Conservation (phyloP, 208 protist genomes). For the Leishmania guyanensis region DNA sequence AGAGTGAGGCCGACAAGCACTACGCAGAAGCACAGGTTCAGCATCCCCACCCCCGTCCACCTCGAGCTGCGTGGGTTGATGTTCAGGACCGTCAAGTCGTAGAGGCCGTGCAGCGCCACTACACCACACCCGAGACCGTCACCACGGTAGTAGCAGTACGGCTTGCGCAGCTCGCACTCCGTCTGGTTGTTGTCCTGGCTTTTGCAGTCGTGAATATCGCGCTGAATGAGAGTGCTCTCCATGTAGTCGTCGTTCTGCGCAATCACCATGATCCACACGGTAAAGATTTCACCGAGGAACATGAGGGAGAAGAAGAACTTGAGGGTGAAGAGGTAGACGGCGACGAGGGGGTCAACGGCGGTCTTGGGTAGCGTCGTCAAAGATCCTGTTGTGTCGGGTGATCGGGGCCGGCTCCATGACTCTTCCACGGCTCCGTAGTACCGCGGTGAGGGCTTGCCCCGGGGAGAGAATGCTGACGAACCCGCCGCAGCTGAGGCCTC, state of each 20-base stretch:
- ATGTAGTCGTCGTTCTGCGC: slow-evolving; percentile 49
- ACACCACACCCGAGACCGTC: slow-evolving; percentile 48
- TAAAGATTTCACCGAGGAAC: slow-evolving; percentile 60
- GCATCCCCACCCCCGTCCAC: slow-evolving; percentile 57
- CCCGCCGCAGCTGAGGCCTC: neutral
- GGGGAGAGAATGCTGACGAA: slow-evolving; percentile 5
- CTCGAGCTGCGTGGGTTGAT: slow-evolving; percentile 59
- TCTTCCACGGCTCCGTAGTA: slow-evolving; percentile 31
- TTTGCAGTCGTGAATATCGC: slow-evolving; percentile 59
- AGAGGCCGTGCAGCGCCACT: slow-evolving; percentile 68
- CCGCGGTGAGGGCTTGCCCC: slow-evolving; percentile 5
- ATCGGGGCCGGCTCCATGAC: neutral
- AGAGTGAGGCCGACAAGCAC: slow-evolving; percentile 51
- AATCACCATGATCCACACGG: slow-evolving; percentile 74
- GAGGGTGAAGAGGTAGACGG: slow-evolving; percentile 79
- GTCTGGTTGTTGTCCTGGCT: slow-evolving; percentile 50
- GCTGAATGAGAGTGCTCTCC: slow-evolving; percentile 38
- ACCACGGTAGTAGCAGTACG: slow-evolving; percentile 59
- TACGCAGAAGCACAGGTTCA: slow-evolving; percentile 71
- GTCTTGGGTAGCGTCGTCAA: slow-evolving; percentile 38
- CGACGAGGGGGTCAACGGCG: slow-evolving; percentile 74
- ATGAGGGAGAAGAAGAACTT: slow-evolving; percentile 74
- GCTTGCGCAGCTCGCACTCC: slow-evolving; percentile 45
- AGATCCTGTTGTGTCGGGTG: neutral
- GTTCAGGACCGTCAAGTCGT: slow-evolving; percentile 81